Evolutionary conservation across 2,329 filamentous ascomycete genomes (phyloP).

Genomic region (Monosporascus sp.): DNA sequence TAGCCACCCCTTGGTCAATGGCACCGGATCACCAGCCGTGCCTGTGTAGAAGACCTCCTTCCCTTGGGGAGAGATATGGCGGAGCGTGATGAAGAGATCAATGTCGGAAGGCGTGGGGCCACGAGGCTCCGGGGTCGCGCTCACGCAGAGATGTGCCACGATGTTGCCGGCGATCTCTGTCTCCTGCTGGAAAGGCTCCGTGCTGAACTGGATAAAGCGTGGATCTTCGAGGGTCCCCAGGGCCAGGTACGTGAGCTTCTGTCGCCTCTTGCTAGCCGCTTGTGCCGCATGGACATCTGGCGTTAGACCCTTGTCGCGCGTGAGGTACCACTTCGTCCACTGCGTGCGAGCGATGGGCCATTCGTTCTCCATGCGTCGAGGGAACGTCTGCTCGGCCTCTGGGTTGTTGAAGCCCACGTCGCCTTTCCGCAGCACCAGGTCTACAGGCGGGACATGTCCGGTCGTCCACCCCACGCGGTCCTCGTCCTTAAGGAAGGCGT

Average conservation of each 20-base stretch:
- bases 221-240: no score
- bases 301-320: conserved; percentile 37
- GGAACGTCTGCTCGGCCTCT: conserved; percentile 50
- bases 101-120: conserved; percentile 54
- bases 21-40: no score
- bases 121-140: conserved; percentile 29
- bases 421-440: conserved; percentile 57
- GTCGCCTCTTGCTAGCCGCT: no score
- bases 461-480: no score
- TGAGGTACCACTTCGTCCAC: conserved; percentile 58
- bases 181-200: no score
- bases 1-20: no score
- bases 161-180: no score
- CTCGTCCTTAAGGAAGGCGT: no score
- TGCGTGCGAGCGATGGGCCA: conserved; percentile 64
- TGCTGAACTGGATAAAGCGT: no score
- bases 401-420: conserved; percentile 63
- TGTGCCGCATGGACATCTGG: conserved; percentile 15
- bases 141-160: no score
- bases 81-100: conserved; percentile 61
- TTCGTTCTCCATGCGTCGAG: conserved; percentile 49
- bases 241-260: no score
- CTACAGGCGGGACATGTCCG: conserved; percentile 42
- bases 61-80: conserved; percentile 58
- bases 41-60: conserved; percentile 43